A percentile compares a stretch with the other conserved stretches of the same genome.
Conservation (phyloP, 2,329 filamentous ascomycete species). For the Paraphaeosphaeria sporulosa region DNA sequence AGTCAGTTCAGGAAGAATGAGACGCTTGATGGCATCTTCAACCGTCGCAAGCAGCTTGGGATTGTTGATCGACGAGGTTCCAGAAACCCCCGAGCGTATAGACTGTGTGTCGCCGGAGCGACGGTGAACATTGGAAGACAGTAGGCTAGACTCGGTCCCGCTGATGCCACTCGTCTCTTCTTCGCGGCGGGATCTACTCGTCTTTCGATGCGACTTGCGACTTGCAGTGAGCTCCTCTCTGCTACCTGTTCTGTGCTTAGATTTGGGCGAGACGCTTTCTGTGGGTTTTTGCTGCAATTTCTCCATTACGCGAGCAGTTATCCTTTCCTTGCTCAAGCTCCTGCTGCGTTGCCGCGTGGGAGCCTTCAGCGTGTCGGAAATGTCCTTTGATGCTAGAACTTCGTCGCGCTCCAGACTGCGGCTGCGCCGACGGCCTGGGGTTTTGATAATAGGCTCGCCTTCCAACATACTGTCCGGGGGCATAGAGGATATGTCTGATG, state of each 20-base stretch:
- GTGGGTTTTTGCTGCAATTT: constrained; percentile 63
- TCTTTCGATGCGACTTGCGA: constrained; percentile 46
- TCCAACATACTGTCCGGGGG: constrained; percentile 76
- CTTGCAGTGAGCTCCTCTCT: constrained; percentile 40
- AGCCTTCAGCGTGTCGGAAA: constrained; percentile 62
- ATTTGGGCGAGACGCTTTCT: constrained; percentile 47
- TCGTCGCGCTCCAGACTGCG: constrained; percentile 57
- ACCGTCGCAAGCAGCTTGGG: constrained; percentile 90
- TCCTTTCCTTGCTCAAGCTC: constrained; percentile 71
- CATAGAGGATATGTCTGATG: constrained; percentile 88
- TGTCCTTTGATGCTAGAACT: constrained; percentile 36
- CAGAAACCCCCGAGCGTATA: constrained; percentile 61
- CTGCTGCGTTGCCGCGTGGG: constrained; percentile 66
- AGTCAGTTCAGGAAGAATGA: constrained; percentile 90
- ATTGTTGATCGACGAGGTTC: constrained; percentile 82
- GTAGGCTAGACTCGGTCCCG: constrained; percentile 68
- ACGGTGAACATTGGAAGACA: constrained; percentile 66
- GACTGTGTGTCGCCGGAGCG: constrained; percentile 66
- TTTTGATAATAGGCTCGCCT: constrained; percentile 55
- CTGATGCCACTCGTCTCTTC: constrained; percentile 51
- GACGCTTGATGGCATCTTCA: constrained; percentile 87
- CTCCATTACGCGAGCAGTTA: constrained; percentile 73
- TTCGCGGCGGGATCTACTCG: constrained; percentile 55
- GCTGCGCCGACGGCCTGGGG: constrained; percentile 57
- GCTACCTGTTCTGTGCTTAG: constrained; percentile 30